Base-by-base conservation (phyloP, 1,139 yeast species). In the Diutina ranongensis region DNA sequence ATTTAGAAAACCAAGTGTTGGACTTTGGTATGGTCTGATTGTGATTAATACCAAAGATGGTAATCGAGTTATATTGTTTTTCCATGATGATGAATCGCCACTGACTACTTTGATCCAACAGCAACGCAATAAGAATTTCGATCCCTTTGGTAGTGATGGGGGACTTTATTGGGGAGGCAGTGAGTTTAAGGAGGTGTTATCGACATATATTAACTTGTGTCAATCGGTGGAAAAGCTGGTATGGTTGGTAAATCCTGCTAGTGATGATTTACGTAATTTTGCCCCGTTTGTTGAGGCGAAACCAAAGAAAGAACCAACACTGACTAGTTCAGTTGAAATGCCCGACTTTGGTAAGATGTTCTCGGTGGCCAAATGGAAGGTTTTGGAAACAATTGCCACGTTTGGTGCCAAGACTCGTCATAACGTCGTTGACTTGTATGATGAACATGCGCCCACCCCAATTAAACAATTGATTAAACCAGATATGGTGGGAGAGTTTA, bases 1-100 rank as follows among this genome's bases (percentile, higher is more conserved):
- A 59, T 74, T 83, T 10, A 72, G 97, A 48, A 81, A 80, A 4
- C 96, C 97, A 2, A 78, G 88, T 1, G 65, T 74, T 20, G 94
- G 96, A 1, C 83, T 86, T 80, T 92, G 97, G 95, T 77, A 77
- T 64, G 99, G 99, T 0, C 84, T 95, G 0, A 65, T 89, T 18
- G 68, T 87, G 2, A 63, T 89, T 44, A 83, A 87, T 61, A 74
- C 86, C 4, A 74, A 77, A 50, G 80, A 76, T 45, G 84, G 82
- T 45, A n/a, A 15, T 10, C 25, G 44, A 15, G 83, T 84, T 36
- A 82, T 88, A 8, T 59, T 92, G 41, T 92, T 88, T 61, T 89
- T 94, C 67, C 97, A 92, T 61, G 98, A 94, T 58, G 82, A 85
- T 49, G 92, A 85, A 55, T 78, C 83, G 22, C 79, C 85, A 7